Conservation (phyloP, 73 alveolate species). For the Loxodes magnus region DNA sequence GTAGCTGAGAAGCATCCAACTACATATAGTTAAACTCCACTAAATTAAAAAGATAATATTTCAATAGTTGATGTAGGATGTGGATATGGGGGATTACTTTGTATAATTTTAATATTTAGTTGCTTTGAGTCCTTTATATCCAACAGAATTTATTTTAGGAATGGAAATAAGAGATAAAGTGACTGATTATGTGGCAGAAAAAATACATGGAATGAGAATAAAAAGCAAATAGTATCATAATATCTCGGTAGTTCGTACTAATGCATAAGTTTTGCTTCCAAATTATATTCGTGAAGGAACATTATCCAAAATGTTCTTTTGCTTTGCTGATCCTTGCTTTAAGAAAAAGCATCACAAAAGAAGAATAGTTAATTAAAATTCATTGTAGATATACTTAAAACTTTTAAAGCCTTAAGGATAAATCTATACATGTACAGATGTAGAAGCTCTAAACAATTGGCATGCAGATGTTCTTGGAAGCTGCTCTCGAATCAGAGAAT, state of each 20-base stretch:
- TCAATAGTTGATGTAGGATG: slow-evolving; percentile 84
- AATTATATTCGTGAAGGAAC: slow-evolving; percentile 63
- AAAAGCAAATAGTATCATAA: slow-evolving; percentile 54
- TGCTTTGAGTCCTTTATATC: slow-evolving; percentile 65
- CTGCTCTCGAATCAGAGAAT: slow-evolving; percentile 42
- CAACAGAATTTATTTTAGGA: slow-evolving; percentile 70
- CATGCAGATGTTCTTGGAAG: slow-evolving; percentile 60
- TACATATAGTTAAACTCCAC: slow-evolving; percentile 13
- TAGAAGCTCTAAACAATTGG: slow-evolving; percentile 91
- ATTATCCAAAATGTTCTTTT: slow-evolving; percentile 79
- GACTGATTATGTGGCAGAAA: slow-evolving; percentile 87
- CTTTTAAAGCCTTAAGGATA: slow-evolving; percentile 82
- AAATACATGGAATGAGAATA: slow-evolving; percentile 78
- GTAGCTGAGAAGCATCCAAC: slow-evolving; percentile 31
- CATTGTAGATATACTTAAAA: slow-evolving; percentile 79
- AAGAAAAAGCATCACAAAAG: slow-evolving; percentile 85
- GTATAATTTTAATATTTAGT: too few relatives aligned
- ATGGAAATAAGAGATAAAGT: slow-evolving; percentile 96
- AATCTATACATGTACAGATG: slow-evolving; percentile 94
- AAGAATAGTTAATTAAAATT: slow-evolving; percentile 84
- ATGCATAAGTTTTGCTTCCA: slow-evolving; percentile 78
- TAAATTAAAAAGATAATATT: slow-evolving; percentile 26
- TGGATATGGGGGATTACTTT: slow-evolving; percentile 94
- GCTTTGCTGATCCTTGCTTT: slow-evolving; percentile 98
- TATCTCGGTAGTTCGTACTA: slow-evolving; percentile 82